Conservation (phyloP, 208 protist species). For the Trichomonas vaginalis region DNA sequence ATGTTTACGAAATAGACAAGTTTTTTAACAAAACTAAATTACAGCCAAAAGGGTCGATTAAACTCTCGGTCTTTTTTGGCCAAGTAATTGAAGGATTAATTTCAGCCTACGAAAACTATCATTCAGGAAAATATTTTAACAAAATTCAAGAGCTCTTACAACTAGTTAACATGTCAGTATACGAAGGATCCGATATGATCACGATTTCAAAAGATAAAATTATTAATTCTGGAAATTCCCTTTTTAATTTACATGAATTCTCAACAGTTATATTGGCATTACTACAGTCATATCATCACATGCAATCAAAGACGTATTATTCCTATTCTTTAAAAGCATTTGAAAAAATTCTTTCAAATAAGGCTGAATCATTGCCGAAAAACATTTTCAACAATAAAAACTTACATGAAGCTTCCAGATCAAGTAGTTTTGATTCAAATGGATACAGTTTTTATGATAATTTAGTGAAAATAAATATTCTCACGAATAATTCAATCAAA, state of each 20-base stretch:
- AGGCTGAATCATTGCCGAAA: not conserved
- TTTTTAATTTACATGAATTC: not conserved
- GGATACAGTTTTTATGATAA: not conserved
- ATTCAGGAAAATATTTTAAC: not conserved
- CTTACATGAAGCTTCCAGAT: not conserved
- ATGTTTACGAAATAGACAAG: not conserved
- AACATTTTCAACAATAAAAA: not conserved
- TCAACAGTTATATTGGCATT: not conserved
- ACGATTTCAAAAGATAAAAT: not conserved
- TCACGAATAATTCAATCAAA: not conserved
- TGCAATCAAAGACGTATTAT: not conserved
- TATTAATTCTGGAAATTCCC: not conserved
- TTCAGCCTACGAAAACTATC: not conserved
- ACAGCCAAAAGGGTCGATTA: not conserved
- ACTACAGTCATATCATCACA: not conserved
- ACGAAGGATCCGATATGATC: not conserved
- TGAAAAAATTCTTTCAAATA: not conserved
- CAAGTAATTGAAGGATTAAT: not conserved
- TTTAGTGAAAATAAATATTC: not conserved
- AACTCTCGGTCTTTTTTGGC: not conserved
- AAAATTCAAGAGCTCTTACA: not conserved
- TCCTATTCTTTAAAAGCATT: not conserved
- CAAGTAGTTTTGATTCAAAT: not conserved
- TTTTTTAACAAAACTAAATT: not conserved
- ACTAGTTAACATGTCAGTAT: not conserved